Base-by-base conservation (phyloP, 352 stramenopile species). In the Globisporangium spinosum region DNA sequence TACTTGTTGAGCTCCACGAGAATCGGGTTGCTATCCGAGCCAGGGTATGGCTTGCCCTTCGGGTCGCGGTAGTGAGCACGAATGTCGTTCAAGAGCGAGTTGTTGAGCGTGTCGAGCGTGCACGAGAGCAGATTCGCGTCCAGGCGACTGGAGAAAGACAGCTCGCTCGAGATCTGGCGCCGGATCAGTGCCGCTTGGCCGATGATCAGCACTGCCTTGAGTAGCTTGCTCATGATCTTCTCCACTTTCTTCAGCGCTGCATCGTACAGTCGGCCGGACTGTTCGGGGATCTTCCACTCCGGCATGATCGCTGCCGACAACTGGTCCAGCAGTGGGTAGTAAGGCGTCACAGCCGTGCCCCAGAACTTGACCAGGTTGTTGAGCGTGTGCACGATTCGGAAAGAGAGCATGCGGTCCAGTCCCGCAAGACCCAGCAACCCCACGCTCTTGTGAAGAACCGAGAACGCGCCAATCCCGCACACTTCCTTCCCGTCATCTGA, bases 341-440 rank as follows among this genome's bases (percentile, higher is more conserved):
- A 97, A 40, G 92, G 93, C 58, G 85, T 90, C 40, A 98, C 90
- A 8, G 89, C 87, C 17, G 88, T 89, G 2, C 78, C 84, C 83
- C 93, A 98, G 73, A 96, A 98, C 73, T 98, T 97, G 53, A 98
- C 85, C 69, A 98, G 89, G 55, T 94, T 95, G 78, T 98, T 97
- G 13, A 98, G 82, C 29, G 91, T 96, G 58, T 98, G 89, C 55
- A 98, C 87, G 55, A 96, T 96, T 40, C 90, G 89, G 76, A 97
- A 97, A 25, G 87, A 96, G 5, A 98, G 85, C 77, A 98, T 92
- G 17, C 93, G 83, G 69, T 98, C 92, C 3, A 98, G 72, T 13
- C 93, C 95, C n/a, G 82, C 79, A 5, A 98, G 82, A 20, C 96
- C 95, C 22, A 96, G 73, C 63, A 98, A 69, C 0, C 95, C 95